A percentile compares a stretch with the other conserved stretches of the same genome.
Evolutionary conservation across 2,329 filamentous ascomycete genomes (phyloP).

Genomic region (Drechslera avenae): DNA sequence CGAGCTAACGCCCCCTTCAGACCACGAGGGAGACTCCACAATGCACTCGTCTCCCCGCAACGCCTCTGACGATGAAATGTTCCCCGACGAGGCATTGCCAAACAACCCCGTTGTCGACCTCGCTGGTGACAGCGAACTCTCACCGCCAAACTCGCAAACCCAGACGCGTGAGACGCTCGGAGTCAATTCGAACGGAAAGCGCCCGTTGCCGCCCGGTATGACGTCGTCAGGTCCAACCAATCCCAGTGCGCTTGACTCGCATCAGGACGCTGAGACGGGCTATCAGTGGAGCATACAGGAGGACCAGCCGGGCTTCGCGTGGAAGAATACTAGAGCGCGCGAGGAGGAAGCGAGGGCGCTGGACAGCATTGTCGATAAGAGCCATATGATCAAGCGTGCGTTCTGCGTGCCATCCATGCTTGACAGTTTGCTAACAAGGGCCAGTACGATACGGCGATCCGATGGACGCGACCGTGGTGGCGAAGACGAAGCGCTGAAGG

Average conservation of each 20-base stretch:
- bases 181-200: conserved; percentile 48
- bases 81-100: conserved; percentile 50
- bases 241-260: conserved; percentile 8
- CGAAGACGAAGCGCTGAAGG: conserved; percentile 36
- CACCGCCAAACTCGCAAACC: conserved; percentile 60
- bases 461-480: conserved; percentile 36
- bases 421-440: conserved; percentile 15
- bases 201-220: conserved; percentile 26
- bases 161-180: conserved; percentile 31
- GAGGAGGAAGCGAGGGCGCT: conserved; percentile 45
- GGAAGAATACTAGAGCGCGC: conserved; percentile 45
- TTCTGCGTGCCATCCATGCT: background rate
- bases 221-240: conserved; percentile 21
- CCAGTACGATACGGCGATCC: conserved; percentile 46
- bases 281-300: conserved; percentile 46
- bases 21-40: conserved; percentile 61
- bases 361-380: conserved; percentile 44
- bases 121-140: conserved; percentile 54
- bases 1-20: conserved; percentile 39
- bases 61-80: conserved; percentile 49
- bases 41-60: conserved; percentile 57
- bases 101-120: conserved; percentile 20
- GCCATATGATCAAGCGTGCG: conserved; percentile 43
- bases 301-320: conserved; percentile 47
- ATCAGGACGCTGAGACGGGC: conserved; percentile 37